Evolutionary conservation across 495 filamentous ascomycete species (phyloP).

Genomic region (Sabuloglossum arenarium): DNA sequence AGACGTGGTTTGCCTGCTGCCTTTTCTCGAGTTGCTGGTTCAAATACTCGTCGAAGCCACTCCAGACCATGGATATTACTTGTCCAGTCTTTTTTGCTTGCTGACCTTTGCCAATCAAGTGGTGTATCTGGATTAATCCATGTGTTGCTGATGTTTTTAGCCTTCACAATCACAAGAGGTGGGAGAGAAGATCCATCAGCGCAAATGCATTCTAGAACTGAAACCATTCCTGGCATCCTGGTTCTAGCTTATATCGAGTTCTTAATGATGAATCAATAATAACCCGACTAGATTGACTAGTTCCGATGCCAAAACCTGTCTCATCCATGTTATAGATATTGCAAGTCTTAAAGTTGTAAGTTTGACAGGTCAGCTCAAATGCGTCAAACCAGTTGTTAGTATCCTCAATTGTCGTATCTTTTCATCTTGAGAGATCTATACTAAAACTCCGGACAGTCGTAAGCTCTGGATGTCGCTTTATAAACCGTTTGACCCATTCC

Average conservation of each 20-base stretch:
- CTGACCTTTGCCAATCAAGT: background rate
- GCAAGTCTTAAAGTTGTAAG: background rate
- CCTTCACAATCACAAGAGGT: background rate
- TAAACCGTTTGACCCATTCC: background rate
- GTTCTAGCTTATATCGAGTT: background rate
- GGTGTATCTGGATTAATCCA: background rate
- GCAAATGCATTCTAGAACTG: background rate
- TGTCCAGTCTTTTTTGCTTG: constrained; percentile 5
- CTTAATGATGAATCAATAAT: background rate
- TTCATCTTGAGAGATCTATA: background rate
- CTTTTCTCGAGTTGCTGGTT: constrained; percentile 9
- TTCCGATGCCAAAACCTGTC: background rate
- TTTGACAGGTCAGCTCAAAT: background rate
- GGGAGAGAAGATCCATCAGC: background rate
- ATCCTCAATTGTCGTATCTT: background rate
- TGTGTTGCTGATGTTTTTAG: background rate
- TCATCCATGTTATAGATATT: constrained; percentile 1
- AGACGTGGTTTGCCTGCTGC: constrained; percentile 4
- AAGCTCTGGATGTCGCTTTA: background rate
- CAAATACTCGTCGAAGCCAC: constrained; percentile 5
- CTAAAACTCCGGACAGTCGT: background rate
- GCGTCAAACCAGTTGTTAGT: background rate
- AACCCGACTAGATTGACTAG: background rate
- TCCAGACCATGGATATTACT: constrained; percentile 7
- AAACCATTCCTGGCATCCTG: constrained; percentile 1